Percentiles rank a stretch among this genome's conserved stretches.
Evolutionary conservation across 768 basidiomycete species (phyloP).

Genomic region (Solioccasus polychromus): DNA sequence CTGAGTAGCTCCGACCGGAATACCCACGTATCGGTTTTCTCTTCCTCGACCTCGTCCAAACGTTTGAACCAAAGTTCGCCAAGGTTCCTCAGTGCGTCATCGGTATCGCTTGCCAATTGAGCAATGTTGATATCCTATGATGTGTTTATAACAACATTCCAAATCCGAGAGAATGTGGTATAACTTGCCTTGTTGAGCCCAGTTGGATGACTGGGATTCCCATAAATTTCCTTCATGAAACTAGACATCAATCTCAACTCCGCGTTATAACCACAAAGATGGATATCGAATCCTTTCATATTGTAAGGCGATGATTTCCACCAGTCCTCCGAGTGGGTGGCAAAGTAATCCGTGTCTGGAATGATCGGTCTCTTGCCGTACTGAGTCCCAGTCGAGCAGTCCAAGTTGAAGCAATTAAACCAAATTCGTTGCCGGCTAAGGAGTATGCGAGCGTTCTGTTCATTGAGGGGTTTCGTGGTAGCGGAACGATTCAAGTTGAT

Average conservation of each 20-base stretch:
- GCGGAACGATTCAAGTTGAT: slow-evolving; percentile 82
- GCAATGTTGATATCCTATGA: slow-evolving; percentile 62
- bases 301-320: slow-evolving; percentile 68
- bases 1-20: slow-evolving; percentile 63
- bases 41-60: slow-evolving; percentile 49
- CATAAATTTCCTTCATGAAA: slow-evolving; percentile 66
- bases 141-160: slow-evolving; percentile 1
- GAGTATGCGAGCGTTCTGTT: slow-evolving; percentile 80
- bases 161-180: background rate
- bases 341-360: slow-evolving; percentile 71
- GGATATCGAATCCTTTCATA: slow-evolving; percentile 74
- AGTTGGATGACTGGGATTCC: slow-evolving; percentile 68
- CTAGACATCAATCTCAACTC: slow-evolving; percentile 62
- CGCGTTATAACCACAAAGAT: slow-evolving; percentile 73
- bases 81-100: slow-evolving; percentile 62
- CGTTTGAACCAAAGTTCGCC: slow-evolving; percentile 54
- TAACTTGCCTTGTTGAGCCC: slow-evolving; percentile 70
- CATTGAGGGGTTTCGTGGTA: slow-evolving; percentile 71
- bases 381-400: slow-evolving; percentile 83
- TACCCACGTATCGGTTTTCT: slow-evolving; percentile 47
- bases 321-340: slow-evolving; percentile 67
- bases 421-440: slow-evolving; percentile 88
- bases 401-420: slow-evolving; percentile 89
- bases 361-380: slow-evolving; percentile 88
- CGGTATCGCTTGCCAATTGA: slow-evolving; percentile 58